Evolutionary conservation across 1,139 yeast species (phyloP).

Genomic region (Pneumocystis jirovecii): DNA sequence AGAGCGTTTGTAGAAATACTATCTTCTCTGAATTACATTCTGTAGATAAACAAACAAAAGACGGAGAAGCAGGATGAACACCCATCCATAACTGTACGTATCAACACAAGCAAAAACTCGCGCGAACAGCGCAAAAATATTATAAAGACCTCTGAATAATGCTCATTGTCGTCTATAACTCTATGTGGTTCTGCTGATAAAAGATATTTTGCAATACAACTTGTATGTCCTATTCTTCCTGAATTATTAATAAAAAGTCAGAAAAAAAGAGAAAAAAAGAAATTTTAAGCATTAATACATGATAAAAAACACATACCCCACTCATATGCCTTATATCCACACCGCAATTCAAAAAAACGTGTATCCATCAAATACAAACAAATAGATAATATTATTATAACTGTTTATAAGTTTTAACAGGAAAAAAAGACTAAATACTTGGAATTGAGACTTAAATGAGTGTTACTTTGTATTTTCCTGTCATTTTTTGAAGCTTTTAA

Average conservation of each 20-base stretch:
- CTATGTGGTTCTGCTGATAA: not conserved
- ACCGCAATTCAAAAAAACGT: not conserved
- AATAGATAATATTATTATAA: too few species aligned
- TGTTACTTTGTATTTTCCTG: too few species aligned
- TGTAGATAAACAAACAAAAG: constrained; percentile 30
- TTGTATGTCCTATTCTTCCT: not conserved
- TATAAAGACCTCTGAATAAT: not conserved
- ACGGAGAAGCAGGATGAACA: constrained; percentile 85
- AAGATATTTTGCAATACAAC: not conserved
- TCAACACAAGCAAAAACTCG: not conserved
- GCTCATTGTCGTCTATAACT: not conserved
- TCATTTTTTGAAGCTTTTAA: too few species aligned
- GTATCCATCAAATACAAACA: not conserved
- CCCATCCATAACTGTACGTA: constrained; percentile 75
- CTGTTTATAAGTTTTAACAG: too few species aligned
- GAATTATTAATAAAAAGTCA: not conserved
- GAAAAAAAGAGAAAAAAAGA: too few species aligned
- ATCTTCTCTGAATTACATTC: not conserved
- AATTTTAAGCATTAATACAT: not conserved
- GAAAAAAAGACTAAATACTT: too few species aligned
- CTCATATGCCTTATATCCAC: not conserved
- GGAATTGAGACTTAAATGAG: too few species aligned
- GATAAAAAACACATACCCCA: not conserved
- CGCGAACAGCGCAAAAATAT: not conserved
- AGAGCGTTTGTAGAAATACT: constrained; percentile 46